Conservation (phyloP, 2,329 filamentous ascomycete species). For the Pseudogymnoascus sp. region DNA sequence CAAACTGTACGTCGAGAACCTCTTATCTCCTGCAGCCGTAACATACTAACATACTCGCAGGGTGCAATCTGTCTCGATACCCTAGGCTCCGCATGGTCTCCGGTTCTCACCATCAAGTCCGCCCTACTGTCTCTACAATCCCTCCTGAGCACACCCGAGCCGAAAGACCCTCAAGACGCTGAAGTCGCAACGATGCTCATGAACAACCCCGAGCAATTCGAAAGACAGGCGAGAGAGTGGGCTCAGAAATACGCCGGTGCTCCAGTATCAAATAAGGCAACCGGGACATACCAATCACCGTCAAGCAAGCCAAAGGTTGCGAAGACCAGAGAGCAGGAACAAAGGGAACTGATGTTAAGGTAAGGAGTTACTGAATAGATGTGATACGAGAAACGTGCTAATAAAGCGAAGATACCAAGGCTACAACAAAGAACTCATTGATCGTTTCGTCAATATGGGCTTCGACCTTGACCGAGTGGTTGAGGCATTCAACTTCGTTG, state of each 20-base stretch:
- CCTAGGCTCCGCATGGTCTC: conserved; percentile 82
- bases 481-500: conserved; percentile 70
- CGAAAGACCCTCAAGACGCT: conserved; percentile 92
- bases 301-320: conserved; percentile 20
- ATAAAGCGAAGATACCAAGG: conserved; percentile 64
- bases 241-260: conserved; percentile 76
- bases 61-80: conserved; percentile 97
- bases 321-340: conserved; percentile 23
- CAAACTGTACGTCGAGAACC: conserved; percentile 60
- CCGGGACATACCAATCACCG: conserved; percentile 27
- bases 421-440: conserved; percentile 76
- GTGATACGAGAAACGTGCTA: conserved; percentile 10
- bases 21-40: background rate
- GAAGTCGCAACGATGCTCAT: conserved; percentile 90
- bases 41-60: conserved; percentile 38
- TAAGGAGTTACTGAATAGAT: conserved; percentile 13
- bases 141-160: conserved; percentile 86
- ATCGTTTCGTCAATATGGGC: conserved; percentile 83
- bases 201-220: conserved; percentile 68
- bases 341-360: conserved; percentile 19
- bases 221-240: conserved; percentile 81
- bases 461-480: conserved; percentile 85
- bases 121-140: conserved; percentile 89
- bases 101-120: conserved; percentile 92
- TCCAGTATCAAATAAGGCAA: conserved; percentile 25